These are phyloP conservation scores for Fusarium illudens DNA, from an alignment of 2,329 filamentous ascomycete species.

Conservation along the genomic window DNA sequence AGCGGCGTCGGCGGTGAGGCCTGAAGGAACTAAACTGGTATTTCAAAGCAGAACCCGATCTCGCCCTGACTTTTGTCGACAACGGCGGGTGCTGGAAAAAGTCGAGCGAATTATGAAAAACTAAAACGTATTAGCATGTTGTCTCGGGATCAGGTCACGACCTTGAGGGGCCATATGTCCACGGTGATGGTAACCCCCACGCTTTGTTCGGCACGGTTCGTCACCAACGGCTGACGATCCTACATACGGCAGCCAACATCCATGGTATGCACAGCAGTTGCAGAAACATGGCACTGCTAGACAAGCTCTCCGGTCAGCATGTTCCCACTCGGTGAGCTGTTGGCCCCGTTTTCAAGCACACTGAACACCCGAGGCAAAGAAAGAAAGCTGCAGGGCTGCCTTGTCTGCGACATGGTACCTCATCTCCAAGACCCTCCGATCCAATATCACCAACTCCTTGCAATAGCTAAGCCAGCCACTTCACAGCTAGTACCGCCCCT, in stretches of 20 bases:
- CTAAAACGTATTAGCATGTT: neutral
- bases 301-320: neutral
- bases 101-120: neutral
- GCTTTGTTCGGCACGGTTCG: neutral
- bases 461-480: neutral
- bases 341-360: neutral
- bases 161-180: neutral
- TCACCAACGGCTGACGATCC: neutral
- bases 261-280: neutral
- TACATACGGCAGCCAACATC: neutral
- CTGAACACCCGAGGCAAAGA: neutral
- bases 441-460: neutral
- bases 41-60: neutral
- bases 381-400: too few relatives aligned
- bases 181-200: neutral
- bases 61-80: neutral
- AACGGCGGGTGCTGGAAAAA: conserved; percentile 3
- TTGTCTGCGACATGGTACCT: neutral
- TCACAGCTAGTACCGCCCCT: neutral
- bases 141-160: neutral
- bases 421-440: neutral
- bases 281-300: neutral
- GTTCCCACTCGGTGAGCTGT: neutral
- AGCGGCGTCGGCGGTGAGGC: conserved; percentile 24
- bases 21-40: conserved; percentile 7